These are phyloP conservation scores for Plasmodium vinckei DNA, from an alignment of 169 alveolate species.

Conservation along the genomic window DNA sequence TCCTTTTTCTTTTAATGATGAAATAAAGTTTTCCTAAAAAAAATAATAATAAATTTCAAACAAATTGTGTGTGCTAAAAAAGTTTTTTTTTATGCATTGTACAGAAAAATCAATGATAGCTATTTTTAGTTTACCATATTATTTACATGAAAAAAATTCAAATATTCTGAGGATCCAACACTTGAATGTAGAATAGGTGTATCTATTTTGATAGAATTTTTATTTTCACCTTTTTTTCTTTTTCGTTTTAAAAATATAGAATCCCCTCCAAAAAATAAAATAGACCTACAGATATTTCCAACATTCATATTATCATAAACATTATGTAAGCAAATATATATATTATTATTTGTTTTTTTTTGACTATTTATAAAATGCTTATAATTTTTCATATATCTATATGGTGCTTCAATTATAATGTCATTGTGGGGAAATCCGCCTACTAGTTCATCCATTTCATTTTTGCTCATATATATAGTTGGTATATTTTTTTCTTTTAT, in stretches of 20 bases:
- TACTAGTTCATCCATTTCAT: conserved; percentile 42
- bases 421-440: conserved; percentile 65
- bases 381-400: conserved; percentile 32
- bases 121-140: conserved; percentile 17
- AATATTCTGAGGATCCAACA: conserved; percentile 58
- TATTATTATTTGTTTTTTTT: conserved; percentile 1
- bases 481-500: conserved; percentile 20
- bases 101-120: not conserved
- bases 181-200: conserved; percentile 66
- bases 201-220: conserved; percentile 29
- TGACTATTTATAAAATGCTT: conserved; percentile 16
- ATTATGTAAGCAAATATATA: conserved; percentile 47
- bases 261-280: conserved; percentile 65
- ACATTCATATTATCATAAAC: conserved; percentile 68
- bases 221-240: conserved; percentile 10
- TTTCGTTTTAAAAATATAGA: conserved; percentile 52
- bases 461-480: not conserved
- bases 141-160: conserved; percentile 41
- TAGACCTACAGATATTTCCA: conserved; percentile 46
- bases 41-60: not conserved
- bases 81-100: not conserved
- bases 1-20: conserved; percentile 9
- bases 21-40: conserved; percentile 9
- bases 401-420: conserved; percentile 24
- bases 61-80: not conserved